Base-by-base conservation (phyloP, 495 filamentous ascomycete species). In the Penicillium angulare region DNA sequence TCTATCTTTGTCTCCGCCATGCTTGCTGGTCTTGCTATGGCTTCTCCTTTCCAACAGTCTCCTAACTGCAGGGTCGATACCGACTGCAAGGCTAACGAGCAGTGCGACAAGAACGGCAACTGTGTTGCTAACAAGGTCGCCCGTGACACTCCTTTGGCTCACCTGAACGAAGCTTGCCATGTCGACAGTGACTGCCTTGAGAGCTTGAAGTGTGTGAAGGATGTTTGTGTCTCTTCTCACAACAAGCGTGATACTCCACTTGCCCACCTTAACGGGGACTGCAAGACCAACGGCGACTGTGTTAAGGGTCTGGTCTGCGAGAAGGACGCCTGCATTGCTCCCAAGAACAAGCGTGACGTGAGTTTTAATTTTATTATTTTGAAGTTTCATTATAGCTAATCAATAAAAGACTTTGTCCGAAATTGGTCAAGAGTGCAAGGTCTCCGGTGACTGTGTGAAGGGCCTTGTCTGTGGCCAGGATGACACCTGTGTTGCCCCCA, bases 81-180 rank as follows among this genome's bases (percentile, higher is more conserved):
- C 34, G 45, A 48, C 45, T 48, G 45, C 45, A 48, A 50, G 48
- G 10, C 39, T n/a, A 43, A 50, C 48, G 27, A 50, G 22, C 16
- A 27, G 2, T 44, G 48, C 16, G 35, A 36, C 38, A 43, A 43
- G 3, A 20, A 16, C 12, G 45, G 45, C 45, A 36, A 29, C 20
- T 48, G 45, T 9, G 34, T 39, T 27, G 15, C 45, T 20, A 39
- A 29, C 32, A 48, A 27, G 32, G 45, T 40, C 20, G 8, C 38
- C 40, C 38, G 48, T 18, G 48, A 43, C 22, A 40, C 31, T 35
- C 40, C 38, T 15, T 15, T 50, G n/a, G 48, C 48, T 10, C 8
- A 50, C 17, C 27, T 50, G 12, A 31, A 31, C 20, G 24, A 43
- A 39, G 29, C 26, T 13, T 50, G 48, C 27, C 38, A 50, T 10